Conservation (phyloP, 805 yeast species). For the Kuraishia hungarica region DNA sequence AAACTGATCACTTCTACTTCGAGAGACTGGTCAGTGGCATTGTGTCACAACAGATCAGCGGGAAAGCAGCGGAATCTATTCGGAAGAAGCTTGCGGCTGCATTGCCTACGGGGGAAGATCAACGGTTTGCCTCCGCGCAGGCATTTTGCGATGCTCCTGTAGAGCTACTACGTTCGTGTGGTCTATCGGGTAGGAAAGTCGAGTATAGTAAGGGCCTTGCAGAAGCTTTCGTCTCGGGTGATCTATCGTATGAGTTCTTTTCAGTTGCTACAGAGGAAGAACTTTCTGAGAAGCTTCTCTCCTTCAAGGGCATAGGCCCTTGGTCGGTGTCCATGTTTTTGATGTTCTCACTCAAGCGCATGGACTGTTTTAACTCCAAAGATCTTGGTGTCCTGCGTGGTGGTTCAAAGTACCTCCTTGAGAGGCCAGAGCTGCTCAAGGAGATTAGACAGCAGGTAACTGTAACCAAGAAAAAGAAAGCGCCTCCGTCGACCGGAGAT, state of each 20-base stretch:
- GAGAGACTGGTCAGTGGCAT: conserved; percentile 37
- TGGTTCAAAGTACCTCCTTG: conserved; percentile 49
- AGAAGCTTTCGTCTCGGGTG: conserved; percentile 36
- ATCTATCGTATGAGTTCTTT: conserved; percentile 28
- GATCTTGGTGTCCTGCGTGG: conserved; percentile 88
- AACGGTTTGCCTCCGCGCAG: conserved; percentile 42
- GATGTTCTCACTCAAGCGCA: conserved; percentile 54
- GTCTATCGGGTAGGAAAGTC: conserved; percentile 62
- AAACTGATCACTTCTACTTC: conserved; percentile 24
- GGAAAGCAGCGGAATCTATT: conserved; percentile 71
- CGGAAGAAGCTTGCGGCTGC: conserved; percentile 32
- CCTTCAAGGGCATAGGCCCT: conserved; percentile 62
- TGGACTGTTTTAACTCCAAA: conserved; percentile 66
- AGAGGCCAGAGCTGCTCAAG: conserved; percentile 39
- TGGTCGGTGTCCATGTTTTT: conserved; percentile 93
- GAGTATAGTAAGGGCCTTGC: conserved; percentile 53
- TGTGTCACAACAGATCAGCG: conserved; percentile 70
- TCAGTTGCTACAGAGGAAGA: conserved; percentile 29
- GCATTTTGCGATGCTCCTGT: conserved; percentile 29
- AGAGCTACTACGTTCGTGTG: conserved; percentile 51
- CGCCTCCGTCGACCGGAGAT: conserved; percentile 31
- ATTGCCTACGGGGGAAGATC: conserved; percentile 18
- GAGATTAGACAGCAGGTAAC: conserved; percentile 33
- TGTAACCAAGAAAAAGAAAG: conserved; percentile 19
- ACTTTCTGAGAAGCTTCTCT: conserved; percentile 37